These are phyloP conservation scores for Fusarium subtropicale DNA, from an alignment of 2,329 filamentous ascomycete species.

Conservation along the genomic window DNA sequence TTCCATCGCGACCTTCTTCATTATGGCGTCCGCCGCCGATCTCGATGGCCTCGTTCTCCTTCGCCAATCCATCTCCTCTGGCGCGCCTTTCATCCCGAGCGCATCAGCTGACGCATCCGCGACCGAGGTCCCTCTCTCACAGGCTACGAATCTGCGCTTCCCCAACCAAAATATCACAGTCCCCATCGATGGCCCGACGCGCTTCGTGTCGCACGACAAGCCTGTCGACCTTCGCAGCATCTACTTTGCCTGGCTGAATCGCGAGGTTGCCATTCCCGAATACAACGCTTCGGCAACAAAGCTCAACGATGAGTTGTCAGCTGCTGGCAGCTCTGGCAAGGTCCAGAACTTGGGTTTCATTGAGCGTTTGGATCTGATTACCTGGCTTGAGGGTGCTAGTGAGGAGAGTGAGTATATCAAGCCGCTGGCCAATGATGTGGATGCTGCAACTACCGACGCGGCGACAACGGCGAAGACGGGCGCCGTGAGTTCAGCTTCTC, in stretches of 20 bases:
- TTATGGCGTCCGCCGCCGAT: conserved; percentile 68
- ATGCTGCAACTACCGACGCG: conserved; percentile 56
- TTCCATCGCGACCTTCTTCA: conserved; percentile 37
- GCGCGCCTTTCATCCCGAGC: conserved; percentile 77
- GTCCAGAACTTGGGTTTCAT: conserved; percentile 93
- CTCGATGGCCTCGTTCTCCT: conserved; percentile 86
- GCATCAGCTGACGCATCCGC: conserved; percentile 74
- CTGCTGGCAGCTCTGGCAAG: conserved; percentile 69
- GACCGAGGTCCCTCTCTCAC: conserved; percentile 73
- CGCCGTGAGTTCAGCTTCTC: conserved; percentile 57
- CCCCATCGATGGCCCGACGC: conserved; percentile 78
- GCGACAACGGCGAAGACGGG: conserved; percentile 55
- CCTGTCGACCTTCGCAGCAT: conserved; percentile 91
- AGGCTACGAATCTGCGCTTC: conserved; percentile 85
- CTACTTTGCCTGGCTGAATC: conserved; percentile 96
- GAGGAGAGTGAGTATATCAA: conserved; percentile 95
- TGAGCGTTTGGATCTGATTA: conserved; percentile 89
- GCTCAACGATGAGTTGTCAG: conserved; percentile 81
- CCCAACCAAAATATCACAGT: conserved; percentile 71
- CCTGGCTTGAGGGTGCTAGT: conserved; percentile 90
- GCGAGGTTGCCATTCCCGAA: conserved; percentile 87
- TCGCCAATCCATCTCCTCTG: conserved; percentile 81
- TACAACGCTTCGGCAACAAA: conserved; percentile 87
- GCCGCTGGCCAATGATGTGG: conserved; percentile 75
- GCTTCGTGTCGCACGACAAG: conserved; percentile 82